Conservation (phyloP, 2,329 filamentous ascomycete species). For the Malbranchea zuffiana region DNA sequence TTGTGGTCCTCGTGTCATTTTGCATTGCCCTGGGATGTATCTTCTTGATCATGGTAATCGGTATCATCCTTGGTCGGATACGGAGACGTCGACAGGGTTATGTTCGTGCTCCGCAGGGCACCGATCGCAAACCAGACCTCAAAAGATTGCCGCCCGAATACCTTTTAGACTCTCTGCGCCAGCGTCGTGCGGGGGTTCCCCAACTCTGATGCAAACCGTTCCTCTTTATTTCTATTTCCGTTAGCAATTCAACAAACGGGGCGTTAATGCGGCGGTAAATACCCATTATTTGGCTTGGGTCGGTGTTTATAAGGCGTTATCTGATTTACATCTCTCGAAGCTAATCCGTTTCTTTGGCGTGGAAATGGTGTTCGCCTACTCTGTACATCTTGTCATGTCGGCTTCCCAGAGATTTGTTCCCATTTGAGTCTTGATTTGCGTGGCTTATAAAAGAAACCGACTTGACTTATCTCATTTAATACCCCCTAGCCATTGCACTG, state of each 20-base stretch:
- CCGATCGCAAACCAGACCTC: slow-evolving; percentile 38
- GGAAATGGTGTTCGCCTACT: neutral
- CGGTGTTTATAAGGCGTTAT: slow-evolving; percentile 3
- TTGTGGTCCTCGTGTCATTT: slow-evolving; percentile 37
- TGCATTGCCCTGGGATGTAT: slow-evolving; percentile 39
- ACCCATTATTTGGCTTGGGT: slow-evolving; percentile 7
- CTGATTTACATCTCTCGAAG: neutral
- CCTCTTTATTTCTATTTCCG: slow-evolving; percentile 1
- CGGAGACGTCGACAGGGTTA: slow-evolving; percentile 39
- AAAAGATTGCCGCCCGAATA: slow-evolving; percentile 38
- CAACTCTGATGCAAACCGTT: slow-evolving; percentile 20
- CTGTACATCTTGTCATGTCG: too few species aligned
- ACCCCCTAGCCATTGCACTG: too few species aligned
- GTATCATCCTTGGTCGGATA: slow-evolving; percentile 38
- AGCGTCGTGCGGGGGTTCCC: slow-evolving; percentile 27
- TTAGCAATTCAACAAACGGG: too few species aligned
- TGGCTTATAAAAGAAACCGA: too few species aligned
- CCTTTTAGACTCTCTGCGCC: slow-evolving; percentile 33
- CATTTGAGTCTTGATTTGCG: too few species aligned
- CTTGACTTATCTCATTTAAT: too few species aligned
- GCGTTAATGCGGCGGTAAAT: slow-evolving; percentile 9
- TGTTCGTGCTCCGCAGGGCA: slow-evolving; percentile 35
- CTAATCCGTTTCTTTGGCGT: neutral
- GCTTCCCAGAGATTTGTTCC: too few species aligned
- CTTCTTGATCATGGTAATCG: slow-evolving; percentile 38